Evolutionary conservation across 441 rosid genomes (phyloP), one percentile per base, ranked within the genome.

Genomic region (Croton laevigatus): DNA sequence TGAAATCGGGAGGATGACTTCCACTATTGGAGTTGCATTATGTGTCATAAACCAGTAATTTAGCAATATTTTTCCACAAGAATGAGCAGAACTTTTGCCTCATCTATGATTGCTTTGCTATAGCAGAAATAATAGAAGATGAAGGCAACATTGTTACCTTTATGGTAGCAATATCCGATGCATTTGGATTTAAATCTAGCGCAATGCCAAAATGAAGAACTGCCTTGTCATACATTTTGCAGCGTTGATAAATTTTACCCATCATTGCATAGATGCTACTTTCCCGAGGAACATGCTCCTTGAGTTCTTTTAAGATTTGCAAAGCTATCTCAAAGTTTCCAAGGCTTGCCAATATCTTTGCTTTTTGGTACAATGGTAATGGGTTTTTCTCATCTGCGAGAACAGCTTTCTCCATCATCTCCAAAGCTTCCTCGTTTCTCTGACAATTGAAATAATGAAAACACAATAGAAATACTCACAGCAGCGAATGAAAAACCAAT

Each of bases 331-430:
- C 93, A 73, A 84, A 85, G 46, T 78, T 84, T 81, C 86, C 95
- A 81, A 93, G 69, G 81, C 89, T 83, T 72, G 89, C 81, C 13
- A 95, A 95, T 66, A 95, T 88, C 75, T 89, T 91, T 49, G 99
- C 99, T 86, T 95, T 93, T 77, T 93, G 95, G 79, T 91, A 95
- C 97, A 91, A 86, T 40, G 99, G 98, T 80, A 93, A 96, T 71
- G 99, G 98, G 72, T 93, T 95, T 76, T 91, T 95, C 79, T 85
- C 84, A 71, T 95, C 98, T 5, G 98, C 95, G 70, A 85, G 59
- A 72, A 95, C 88, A 22, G 98, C 97, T 71, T 78, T 82, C 82
- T 95, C 97, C 98, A 95, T 89, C 85, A 93, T 83, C 83, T 83
- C 89, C 75, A 95, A 66, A 78, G 97, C 98, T 83, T 93, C 97